phyloP scores from a whole-genome alignment of 1,284 basidiomycete species.

The Phenoliferia sp. region DNA sequence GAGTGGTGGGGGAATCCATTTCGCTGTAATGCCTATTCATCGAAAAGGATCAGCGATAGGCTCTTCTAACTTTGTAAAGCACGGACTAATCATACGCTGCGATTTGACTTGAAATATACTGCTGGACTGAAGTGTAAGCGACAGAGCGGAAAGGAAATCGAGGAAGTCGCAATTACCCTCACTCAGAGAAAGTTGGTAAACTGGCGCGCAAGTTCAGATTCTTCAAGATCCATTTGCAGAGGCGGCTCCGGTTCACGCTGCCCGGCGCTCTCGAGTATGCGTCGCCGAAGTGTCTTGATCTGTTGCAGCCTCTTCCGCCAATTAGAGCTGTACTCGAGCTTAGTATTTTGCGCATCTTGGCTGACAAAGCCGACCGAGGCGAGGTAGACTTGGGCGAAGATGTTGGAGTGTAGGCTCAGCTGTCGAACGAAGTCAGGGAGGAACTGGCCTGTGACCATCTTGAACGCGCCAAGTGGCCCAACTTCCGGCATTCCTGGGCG shows the following conservation, averaged over 20 bases:
- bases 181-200: constrained; percentile 26
- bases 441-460: constrained; percentile 79
- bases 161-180: neutral
- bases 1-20: no score
- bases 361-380: constrained; percentile 63
- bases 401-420: constrained; percentile 75
- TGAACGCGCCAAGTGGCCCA: constrained; percentile 82
- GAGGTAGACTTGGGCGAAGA: constrained; percentile 78
- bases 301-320: constrained; percentile 76
- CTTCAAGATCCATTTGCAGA: constrained; percentile 20
- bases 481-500: constrained; percentile 85
- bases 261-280: constrained; percentile 16
- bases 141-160: neutral
- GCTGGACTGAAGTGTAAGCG: neutral
- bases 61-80: no score
- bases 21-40: no score
- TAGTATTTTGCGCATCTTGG: constrained; percentile 37
- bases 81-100: no score
- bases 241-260: no score
- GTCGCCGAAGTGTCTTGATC: constrained; percentile 52
- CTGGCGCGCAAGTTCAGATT: constrained; percentile 24
- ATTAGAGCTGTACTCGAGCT: constrained; percentile 76
- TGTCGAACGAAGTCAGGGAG: constrained; percentile 79
- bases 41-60: no score
- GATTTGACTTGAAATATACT: no score